Base-by-base conservation (phyloP, 176 grass and related monocot species). In the Cocos nucifera region DNA sequence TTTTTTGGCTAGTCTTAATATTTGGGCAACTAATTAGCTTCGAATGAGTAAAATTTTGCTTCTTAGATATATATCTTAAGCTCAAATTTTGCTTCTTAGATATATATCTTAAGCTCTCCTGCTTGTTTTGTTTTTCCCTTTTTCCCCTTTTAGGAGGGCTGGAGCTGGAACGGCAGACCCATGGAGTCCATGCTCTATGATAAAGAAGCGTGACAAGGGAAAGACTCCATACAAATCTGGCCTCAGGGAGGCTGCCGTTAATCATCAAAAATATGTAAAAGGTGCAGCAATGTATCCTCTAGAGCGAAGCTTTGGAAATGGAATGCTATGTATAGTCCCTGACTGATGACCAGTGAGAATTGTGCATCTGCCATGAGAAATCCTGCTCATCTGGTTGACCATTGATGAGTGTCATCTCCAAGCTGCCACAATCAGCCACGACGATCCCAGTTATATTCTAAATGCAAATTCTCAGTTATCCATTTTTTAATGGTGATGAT, bases 281-380 rank as follows among this genome's bases (percentile, higher is more conserved):
- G 81, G 84, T 21, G 73, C 63, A 57, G 78, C 81, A 8, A 78
- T 83, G 69, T 97, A 97, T 75, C 87, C 92, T 50, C 58, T 91
- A 25, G 92, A 97, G 22, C 76, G 68, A 18, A 76, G 60, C 51
- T 26, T 24, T 0, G 69, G 86, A 29, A 77, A 82, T 48, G 84
- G 87, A 51, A 78, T 85, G 80, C 66, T 97, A 17, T 97, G 87
- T 69, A 80, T 83, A 58, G 55, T 91, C 50, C 73, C 79, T 15
- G 26, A 56, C 4, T 0, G 0, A 44, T 44, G 35, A 44, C 10
- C 35, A 2, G 10, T 44, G 9, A 44, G 35, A 44, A 12, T 12
- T 1, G 10, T 44, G 35, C 35, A 44, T 44, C 10, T 44, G 35
- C 35, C 10, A 3, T 14, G 35, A 44, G 35, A 44, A 44, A 44